Conservation (phyloP, 495 filamentous ascomycete species). For the Penicillium egyptiacum region DNA sequence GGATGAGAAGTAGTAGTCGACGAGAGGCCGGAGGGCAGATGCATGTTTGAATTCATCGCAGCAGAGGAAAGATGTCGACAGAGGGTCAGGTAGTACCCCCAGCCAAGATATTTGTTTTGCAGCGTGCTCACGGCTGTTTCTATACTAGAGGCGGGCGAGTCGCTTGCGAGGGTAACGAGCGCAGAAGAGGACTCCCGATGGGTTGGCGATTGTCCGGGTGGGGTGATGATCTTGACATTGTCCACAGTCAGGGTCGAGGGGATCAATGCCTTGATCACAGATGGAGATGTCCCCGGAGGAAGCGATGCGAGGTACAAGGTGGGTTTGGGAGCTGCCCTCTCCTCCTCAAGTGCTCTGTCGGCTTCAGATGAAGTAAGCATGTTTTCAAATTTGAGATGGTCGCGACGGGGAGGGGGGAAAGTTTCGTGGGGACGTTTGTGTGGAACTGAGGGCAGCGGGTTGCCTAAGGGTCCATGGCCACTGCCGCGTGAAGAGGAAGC, state of each 20-base stretch:
- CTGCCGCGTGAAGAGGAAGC: slow-evolving; percentile 56
- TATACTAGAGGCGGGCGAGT: slow-evolving; percentile 82
- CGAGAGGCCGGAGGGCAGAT: slow-evolving; percentile 51
- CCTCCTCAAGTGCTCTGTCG: slow-evolving; percentile 51
- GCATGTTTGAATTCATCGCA: slow-evolving; percentile 58
- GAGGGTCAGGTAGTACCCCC: slow-evolving; percentile 78
- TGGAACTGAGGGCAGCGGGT: slow-evolving; percentile 51
- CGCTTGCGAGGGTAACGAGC: slow-evolving; percentile 81
- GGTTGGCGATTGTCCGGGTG: slow-evolving; percentile 53
- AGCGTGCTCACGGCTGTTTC: slow-evolving; percentile 74
- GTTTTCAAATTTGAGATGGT: slow-evolving; percentile 13
- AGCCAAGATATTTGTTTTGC: slow-evolving; percentile 85
- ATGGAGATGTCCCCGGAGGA: slow-evolving; percentile 65
- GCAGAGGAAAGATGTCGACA: slow-evolving; percentile 84
- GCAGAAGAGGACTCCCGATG: slow-evolving; percentile 79
- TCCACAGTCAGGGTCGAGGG: slow-evolving; percentile 70
- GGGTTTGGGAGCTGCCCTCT: slow-evolving; percentile 79
- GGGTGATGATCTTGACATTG: slow-evolving; percentile 70
- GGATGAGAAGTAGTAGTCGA: slow-evolving; percentile 60
- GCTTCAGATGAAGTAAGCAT: slow-evolving; percentile 37
- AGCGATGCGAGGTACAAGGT: slow-evolving; percentile 71
- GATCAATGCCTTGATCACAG: slow-evolving; percentile 72
- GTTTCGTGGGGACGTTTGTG: slow-evolving; percentile 55
- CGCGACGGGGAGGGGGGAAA: slow-evolving; percentile 35
- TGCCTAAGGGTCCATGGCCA: slow-evolving; percentile 76